These are phyloP conservation scores for Russula griseocarnosa DNA, from an alignment of 768 basidiomycete species.

Conservation along the genomic window DNA sequence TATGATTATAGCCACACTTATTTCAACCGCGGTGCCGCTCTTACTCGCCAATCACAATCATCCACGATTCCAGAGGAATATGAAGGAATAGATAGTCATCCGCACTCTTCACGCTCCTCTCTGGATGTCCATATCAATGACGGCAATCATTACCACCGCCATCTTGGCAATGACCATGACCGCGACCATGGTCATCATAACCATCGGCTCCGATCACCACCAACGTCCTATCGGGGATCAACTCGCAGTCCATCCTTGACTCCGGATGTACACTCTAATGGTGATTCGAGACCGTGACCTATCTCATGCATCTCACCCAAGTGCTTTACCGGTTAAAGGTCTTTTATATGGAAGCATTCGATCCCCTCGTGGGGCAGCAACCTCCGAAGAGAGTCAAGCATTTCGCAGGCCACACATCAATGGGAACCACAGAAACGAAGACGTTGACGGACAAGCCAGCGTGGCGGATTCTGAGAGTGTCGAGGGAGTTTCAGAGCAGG, in stretches of 20 bases:
- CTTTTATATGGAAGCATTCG: constrained; percentile 15
- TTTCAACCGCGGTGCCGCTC: constrained; percentile 25
- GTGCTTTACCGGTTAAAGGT: constrained; percentile 26
- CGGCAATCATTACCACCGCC: constrained; percentile 10
- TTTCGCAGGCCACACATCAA: constrained; percentile 3
- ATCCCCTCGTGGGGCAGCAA: constrained; percentile 14
- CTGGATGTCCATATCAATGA: constrained; percentile 12
- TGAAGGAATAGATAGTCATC: constrained; percentile 17
- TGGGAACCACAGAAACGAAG: background rate
- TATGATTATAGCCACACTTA: constrained; percentile 27
- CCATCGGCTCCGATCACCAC: constrained; percentile 20
- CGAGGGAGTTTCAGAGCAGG: constrained; percentile 24
- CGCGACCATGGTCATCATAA: constrained; percentile 20
- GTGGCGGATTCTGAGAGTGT: constrained; percentile 20
- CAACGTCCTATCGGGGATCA: constrained; percentile 2
- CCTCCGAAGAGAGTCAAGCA: background rate
- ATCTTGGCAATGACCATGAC: constrained; percentile 19
- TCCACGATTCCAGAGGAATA: constrained; percentile 27
- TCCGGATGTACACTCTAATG: constrained; percentile 23
- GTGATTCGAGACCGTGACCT: constrained; percentile 28
- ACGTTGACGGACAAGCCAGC: background rate
- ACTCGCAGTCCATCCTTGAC: constrained; percentile 10
- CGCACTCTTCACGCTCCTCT: constrained; percentile 24
- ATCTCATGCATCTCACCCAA: constrained; percentile 19
- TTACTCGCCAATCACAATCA: constrained; percentile 12